A percentile compares a stretch with the other conserved stretches of the same genome.
Conservation (phyloP, 768 basidiomycete species). For the Sarcodon sp. region DNA sequence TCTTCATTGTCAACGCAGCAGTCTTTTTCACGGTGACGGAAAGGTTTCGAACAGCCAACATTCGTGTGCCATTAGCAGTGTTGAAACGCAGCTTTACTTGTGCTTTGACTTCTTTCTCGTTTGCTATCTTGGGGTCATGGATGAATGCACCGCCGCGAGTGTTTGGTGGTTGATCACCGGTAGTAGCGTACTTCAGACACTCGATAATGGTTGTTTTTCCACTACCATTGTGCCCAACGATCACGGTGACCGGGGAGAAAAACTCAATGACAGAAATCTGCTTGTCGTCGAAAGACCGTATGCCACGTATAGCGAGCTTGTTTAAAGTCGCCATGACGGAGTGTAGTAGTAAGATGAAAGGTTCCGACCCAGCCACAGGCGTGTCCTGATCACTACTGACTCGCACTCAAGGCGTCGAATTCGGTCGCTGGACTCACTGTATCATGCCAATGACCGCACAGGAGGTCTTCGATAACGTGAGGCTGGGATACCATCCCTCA, state of each 20-base stretch:
- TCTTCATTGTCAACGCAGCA: slow-evolving; percentile 87
- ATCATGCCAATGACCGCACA: not conserved
- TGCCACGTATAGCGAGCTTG: slow-evolving; percentile 90
- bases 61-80: slow-evolving; percentile 79
- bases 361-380: no score
- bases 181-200: slow-evolving; percentile 98
- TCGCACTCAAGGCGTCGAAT: no score
- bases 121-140: slow-evolving; percentile 99
- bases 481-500: slow-evolving; percentile 29
- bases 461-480: slow-evolving; percentile 6
- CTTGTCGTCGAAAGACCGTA: slow-evolving; percentile 96
- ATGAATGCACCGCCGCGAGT: slow-evolving; percentile 97
- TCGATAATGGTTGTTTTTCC: slow-evolving; percentile 99
- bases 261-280: slow-evolving; percentile 90
- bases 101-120: slow-evolving; percentile 98
- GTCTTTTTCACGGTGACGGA: slow-evolving; percentile 92
- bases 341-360: not conserved
- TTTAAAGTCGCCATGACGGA: slow-evolving; percentile 64
- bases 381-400: no score
- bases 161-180: slow-evolving; percentile 95
- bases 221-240: slow-evolving; percentile 96
- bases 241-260: slow-evolving; percentile 94
- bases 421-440: not conserved
- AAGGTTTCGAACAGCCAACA: slow-evolving; percentile 84
- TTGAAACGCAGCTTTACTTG: slow-evolving; percentile 92